These are phyloP conservation scores for Lindgomyces ingoldianus DNA, from an alignment of 495 filamentous ascomycete species.

Conservation along the genomic window DNA sequence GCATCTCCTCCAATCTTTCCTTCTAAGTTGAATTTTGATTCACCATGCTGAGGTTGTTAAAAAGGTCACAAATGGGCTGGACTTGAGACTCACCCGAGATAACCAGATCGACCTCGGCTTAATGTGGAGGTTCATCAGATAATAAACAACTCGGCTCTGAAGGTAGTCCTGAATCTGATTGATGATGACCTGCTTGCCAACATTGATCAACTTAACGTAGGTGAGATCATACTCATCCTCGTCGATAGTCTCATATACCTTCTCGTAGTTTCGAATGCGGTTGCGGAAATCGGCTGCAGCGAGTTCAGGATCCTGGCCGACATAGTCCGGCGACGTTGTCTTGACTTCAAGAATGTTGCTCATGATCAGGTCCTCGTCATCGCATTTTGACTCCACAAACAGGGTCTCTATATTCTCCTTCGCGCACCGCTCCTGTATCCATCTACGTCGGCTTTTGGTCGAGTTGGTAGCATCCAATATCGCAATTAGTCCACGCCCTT, in stretches of 20 bases:
- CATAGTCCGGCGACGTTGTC: slow-evolving; percentile 92
- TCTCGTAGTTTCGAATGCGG: slow-evolving; percentile 94
- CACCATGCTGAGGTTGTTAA: slow-evolving; percentile 70
- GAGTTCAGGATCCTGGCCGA: slow-evolving; percentile 86
- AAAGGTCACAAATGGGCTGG: not conserved
- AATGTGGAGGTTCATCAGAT: slow-evolving; percentile 97
- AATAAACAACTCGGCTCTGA: slow-evolving; percentile 94
- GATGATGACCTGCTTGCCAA: slow-evolving; percentile 91
- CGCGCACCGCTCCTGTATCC: slow-evolving; percentile 78
- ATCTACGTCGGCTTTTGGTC: slow-evolving; percentile 81
- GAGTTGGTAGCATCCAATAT: slow-evolving; percentile 96
- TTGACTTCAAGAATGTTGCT: slow-evolving; percentile 97
- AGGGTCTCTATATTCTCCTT: slow-evolving; percentile 80
- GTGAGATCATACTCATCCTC: slow-evolving; percentile 81
- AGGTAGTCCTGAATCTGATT: slow-evolving; percentile 96
- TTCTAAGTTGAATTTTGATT: slow-evolving; percentile 84
- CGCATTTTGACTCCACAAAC: slow-evolving; percentile 94
- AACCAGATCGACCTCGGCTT: slow-evolving; percentile 97
- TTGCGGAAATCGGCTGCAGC: slow-evolving; percentile 90
- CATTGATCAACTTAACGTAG: slow-evolving; percentile 96
- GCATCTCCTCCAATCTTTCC: slow-evolving; percentile 93
- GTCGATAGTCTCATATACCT: slow-evolving; percentile 89
- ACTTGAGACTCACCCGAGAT: slow-evolving; percentile 71
- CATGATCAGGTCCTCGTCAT: slow-evolving; percentile 93
- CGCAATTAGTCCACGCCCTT: slow-evolving; percentile 73